Conservation (phyloP, 768 basidiomycete genomes). For the Leucosporidium yakuticum region DNA sequence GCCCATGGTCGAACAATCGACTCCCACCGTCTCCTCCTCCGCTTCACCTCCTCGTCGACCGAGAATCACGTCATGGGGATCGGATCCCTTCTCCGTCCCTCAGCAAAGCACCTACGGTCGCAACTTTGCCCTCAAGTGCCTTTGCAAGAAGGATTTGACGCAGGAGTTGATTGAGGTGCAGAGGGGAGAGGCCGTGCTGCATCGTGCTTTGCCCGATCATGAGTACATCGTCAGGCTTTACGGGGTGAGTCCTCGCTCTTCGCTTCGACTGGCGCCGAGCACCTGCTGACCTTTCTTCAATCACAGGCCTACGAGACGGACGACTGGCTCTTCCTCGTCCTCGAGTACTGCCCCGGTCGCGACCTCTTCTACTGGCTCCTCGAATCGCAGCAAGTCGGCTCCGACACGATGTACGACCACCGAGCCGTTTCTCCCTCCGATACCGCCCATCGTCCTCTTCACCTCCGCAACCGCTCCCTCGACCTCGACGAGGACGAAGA, state of each 20-base stretch:
- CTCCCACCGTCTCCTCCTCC: background rate
- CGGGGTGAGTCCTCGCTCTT: constrained; percentile 45
- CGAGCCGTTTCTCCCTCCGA: constrained; percentile 35
- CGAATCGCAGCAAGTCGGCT: constrained; percentile 66
- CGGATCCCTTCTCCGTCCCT: constrained; percentile 47
- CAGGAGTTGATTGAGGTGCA: constrained; percentile 80
- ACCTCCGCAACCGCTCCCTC: background rate
- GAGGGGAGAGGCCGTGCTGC: constrained; percentile 90
- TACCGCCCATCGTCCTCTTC: background rate
- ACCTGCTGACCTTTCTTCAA: background rate
- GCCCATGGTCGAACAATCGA: background rate
- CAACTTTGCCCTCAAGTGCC: constrained; percentile 90
- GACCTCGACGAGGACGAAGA: constrained; percentile 23
- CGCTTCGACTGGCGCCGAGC: too few relatives aligned
- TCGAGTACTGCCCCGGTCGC: constrained; percentile 94
- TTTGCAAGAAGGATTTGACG: constrained; percentile 89
- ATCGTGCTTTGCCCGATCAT: constrained; percentile 83
- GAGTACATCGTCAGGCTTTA: constrained; percentile 92
- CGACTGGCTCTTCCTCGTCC: constrained; percentile 80
- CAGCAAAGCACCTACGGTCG: constrained; percentile 49
- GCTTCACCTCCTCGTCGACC: constrained; percentile 10
- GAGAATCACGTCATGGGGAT: constrained; percentile 24
- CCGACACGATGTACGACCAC: constrained; percentile 32
- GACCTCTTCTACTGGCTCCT: constrained; percentile 98
- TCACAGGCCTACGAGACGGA: constrained; percentile 73